Evolutionary conservation across 768 basidiomycete species (phyloP).

Genomic region (Pulveroboletus sp.): DNA sequence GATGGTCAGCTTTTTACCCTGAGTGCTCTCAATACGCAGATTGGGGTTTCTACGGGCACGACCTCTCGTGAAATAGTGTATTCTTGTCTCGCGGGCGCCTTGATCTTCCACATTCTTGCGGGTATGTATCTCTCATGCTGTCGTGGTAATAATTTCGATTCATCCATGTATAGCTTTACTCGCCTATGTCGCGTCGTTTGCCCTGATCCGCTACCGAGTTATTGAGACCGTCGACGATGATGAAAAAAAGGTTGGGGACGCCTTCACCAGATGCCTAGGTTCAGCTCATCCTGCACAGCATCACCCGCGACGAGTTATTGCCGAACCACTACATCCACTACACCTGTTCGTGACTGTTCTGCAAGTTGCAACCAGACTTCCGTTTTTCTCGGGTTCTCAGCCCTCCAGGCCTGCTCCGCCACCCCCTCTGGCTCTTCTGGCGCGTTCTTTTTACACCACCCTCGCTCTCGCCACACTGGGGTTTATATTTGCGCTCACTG

Average conservation of each 20-base stretch:
- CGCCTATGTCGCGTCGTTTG: conserved; percentile 27
- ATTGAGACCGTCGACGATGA: conserved; percentile 17
- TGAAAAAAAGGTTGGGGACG: conserved; percentile 10
- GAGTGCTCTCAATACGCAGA: conserved; percentile 21
- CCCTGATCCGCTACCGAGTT: conserved; percentile 27
- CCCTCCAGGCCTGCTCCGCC: not conserved
- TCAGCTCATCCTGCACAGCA: conserved; percentile 9
- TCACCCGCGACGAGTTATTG: conserved; percentile 11
- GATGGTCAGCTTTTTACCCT: conserved; percentile 28
- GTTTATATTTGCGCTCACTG: conserved; percentile 24
- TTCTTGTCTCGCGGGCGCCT: conserved; percentile 27
- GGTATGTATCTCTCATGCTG: conserved; percentile 13
- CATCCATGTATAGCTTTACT: conserved; percentile 22
- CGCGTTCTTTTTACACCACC: conserved; percentile 25
- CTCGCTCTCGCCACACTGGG: conserved; percentile 23
- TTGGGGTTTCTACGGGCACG: conserved; percentile 3
- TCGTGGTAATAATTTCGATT: not conserved
- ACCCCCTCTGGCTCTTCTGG: conserved; percentile 20
- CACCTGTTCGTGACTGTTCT: not conserved
- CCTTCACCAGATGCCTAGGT: not conserved
- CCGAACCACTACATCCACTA: conserved; percentile 13
- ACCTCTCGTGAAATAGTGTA: conserved; percentile 25
- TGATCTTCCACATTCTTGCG: conserved; percentile 31
- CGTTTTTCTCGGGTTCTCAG: not conserved
- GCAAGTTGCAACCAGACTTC: not conserved